These are phyloP conservation scores for Lactifluus volemus DNA, from an alignment of 768 basidiomycete species.

Conservation along the genomic window DNA sequence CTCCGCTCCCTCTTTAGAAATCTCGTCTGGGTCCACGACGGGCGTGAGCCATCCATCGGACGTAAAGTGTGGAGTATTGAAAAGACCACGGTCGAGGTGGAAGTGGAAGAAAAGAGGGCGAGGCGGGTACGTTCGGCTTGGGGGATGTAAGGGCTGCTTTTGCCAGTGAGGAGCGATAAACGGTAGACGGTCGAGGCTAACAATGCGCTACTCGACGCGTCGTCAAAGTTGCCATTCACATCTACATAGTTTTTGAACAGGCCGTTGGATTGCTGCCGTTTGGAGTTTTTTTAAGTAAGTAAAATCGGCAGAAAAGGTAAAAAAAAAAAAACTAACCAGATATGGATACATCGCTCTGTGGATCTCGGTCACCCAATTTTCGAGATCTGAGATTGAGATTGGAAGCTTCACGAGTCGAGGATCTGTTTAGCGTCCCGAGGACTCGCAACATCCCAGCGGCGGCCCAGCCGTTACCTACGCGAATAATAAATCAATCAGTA, in stretches of 20 bases:
- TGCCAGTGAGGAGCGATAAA: conserved; percentile 44
- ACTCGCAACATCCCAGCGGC: conserved; percentile 84
- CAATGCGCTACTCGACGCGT: conserved; percentile 65
- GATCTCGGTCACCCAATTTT: conserved; percentile 62
- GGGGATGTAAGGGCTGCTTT: conserved; percentile 39
- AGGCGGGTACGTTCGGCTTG: conserved; percentile 47
- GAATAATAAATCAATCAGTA: too few relatives aligned
- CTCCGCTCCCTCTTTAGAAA: conserved; percentile 35
- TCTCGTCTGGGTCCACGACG: conserved; percentile 64
- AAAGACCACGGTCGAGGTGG: neutral
- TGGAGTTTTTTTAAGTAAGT: neutral
- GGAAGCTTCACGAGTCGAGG: conserved; percentile 43
- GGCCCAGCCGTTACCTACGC: conserved; percentile 78
- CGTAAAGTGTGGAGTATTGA: conserved; percentile 35
- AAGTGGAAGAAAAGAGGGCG: too few relatives aligned
- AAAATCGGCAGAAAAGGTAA: neutral
- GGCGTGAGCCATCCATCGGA: conserved; percentile 60
- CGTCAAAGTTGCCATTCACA: conserved; percentile 46
- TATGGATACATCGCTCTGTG: conserved; percentile 59
- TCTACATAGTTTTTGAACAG: conserved; percentile 72
- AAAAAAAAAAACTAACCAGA: conserved; percentile 34
- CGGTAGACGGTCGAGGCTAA: conserved; percentile 73
- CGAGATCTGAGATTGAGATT: conserved; percentile 49
- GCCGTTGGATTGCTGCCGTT: conserved; percentile 33
- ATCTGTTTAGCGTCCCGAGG: conserved; percentile 59